phyloP scores from a whole-genome alignment of 2,329 filamentous ascomycete species.

The Xylaria sp. region DNA sequence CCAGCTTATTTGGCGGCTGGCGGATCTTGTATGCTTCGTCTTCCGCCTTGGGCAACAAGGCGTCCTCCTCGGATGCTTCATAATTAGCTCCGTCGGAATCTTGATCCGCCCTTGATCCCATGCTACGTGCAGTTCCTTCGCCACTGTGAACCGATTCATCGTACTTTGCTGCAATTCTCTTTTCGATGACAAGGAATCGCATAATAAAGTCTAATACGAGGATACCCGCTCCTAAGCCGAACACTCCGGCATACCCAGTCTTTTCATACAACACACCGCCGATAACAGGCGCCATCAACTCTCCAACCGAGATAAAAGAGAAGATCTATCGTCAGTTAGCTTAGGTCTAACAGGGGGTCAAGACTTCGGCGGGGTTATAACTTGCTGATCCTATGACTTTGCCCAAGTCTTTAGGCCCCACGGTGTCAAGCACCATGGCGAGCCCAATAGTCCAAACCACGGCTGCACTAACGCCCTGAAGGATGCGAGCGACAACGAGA shows the following conservation, averaged over 20 bases:
- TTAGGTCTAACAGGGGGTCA: background rate
- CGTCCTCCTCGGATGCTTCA: slow-evolving; percentile 52
- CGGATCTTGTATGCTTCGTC: slow-evolving; percentile 56
- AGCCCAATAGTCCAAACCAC: slow-evolving; percentile 67
- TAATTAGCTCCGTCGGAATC: slow-evolving; percentile 36
- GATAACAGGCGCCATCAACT: slow-evolving; percentile 66
- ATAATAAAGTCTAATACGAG: slow-evolving; percentile 69
- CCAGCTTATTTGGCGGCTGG: slow-evolving; percentile 53
- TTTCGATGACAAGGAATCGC: slow-evolving; percentile 71
- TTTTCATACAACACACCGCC: slow-evolving; percentile 71
- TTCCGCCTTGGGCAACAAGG: slow-evolving; percentile 53
- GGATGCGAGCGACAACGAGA: slow-evolving; percentile 62
- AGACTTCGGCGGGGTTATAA: background rate
- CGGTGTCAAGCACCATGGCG: slow-evolving; percentile 69
- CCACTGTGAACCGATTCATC: slow-evolving; percentile 42
- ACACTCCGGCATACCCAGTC: slow-evolving; percentile 68
- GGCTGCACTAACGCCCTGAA: slow-evolving; percentile 68
- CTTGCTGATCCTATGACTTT: slow-evolving; percentile 68
- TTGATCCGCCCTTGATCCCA: slow-evolving; percentile 32
- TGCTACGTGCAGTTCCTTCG: slow-evolving; percentile 36
- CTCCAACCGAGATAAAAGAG: slow-evolving; percentile 68
- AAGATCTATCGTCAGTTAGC: slow-evolving; percentile 56
- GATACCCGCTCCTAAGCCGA: slow-evolving; percentile 65
- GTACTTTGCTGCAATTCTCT: slow-evolving; percentile 64
- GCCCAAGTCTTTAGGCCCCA: slow-evolving; percentile 65